phyloP scores from a whole-genome alignment of 495 filamentous ascomycete species.

The Penicillium paxilli region DNA sequence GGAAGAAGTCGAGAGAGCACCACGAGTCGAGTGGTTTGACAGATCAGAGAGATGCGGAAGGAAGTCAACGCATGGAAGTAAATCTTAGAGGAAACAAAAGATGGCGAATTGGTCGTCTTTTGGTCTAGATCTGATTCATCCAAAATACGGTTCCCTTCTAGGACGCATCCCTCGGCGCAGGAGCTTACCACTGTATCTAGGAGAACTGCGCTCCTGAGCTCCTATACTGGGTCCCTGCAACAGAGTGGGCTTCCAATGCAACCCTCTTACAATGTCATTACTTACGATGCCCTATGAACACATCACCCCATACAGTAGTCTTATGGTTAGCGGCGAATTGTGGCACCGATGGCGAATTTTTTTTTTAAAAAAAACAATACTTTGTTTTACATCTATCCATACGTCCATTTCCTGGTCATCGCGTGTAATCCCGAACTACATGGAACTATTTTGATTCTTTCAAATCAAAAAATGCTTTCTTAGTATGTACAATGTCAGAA shows the following conservation, averaged over 20 bases:
- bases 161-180: constrained; percentile 25
- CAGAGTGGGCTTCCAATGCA: constrained; percentile 24
- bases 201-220: constrained; percentile 18
- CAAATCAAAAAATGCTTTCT: neutral
- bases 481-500: neutral
- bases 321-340: neutral
- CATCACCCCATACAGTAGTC: neutral
- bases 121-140: constrained; percentile 26
- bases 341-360: constrained; percentile 1
- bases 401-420: neutral
- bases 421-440: neutral
- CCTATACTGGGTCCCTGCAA: constrained; percentile 26
- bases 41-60: constrained; percentile 4
- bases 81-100: neutral
- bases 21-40: constrained; percentile 12
- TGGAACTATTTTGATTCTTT: neutral
- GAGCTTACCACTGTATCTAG: constrained; percentile 25
- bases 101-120: constrained; percentile 4
- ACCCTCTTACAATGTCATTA: constrained; percentile 20
- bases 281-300: constrained; percentile 9
- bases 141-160: constrained; percentile 6
- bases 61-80: constrained; percentile 13
- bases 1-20: constrained; percentile 11
- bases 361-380: no score
- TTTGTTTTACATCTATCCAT: constrained; percentile 1